Conservation (phyloP, 2,329 filamentous ascomycete genomes). For the Didymella segeticola region DNA sequence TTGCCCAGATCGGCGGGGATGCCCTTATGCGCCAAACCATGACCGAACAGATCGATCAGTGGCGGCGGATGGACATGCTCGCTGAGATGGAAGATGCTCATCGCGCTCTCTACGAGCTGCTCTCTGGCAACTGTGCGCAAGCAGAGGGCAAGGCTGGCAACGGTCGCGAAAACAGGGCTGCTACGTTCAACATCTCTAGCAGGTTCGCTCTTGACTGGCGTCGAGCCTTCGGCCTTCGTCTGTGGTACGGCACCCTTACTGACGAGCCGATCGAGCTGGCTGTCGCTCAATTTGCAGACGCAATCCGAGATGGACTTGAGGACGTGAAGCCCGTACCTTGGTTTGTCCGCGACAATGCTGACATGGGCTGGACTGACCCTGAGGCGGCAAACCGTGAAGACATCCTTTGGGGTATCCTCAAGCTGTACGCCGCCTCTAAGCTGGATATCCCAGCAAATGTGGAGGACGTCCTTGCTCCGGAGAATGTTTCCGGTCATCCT, state of each 20-base stretch:
- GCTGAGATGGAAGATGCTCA: conserved; percentile 87
- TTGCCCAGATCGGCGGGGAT: conserved; percentile 84
- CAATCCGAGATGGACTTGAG: conserved; percentile 75
- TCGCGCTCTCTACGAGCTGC: conserved; percentile 85
- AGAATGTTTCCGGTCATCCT: conserved; percentile 76
- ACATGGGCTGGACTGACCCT: conserved; percentile 66
- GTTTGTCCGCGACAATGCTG: conserved; percentile 68
- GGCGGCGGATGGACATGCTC: conserved; percentile 81
- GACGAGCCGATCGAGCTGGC: conserved; percentile 75
- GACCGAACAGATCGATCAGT: conserved; percentile 78
- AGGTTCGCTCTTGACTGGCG: conserved; percentile 91
- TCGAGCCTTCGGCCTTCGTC: conserved; percentile 85
- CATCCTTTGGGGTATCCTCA: conserved; percentile 84
- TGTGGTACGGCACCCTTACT: conserved; percentile 82
- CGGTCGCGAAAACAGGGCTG: conserved; percentile 78
- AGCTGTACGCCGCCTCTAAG: conserved; percentile 73
- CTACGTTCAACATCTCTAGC: conserved; percentile 81
- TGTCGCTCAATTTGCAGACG: conserved; percentile 74
- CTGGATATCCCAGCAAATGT: conserved; percentile 55
- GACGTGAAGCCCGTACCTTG: conserved; percentile 72
- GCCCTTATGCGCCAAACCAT: conserved; percentile 74
- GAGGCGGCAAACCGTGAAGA: conserved; percentile 70
- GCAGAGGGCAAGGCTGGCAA: conserved; percentile 78
- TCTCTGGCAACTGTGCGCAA: conserved; percentile 85
- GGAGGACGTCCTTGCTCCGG: conserved; percentile 75